Base-by-base conservation (phyloP, 2,329 filamentous ascomycete genomes). In the Pleurostoma richardsiae region DNA sequence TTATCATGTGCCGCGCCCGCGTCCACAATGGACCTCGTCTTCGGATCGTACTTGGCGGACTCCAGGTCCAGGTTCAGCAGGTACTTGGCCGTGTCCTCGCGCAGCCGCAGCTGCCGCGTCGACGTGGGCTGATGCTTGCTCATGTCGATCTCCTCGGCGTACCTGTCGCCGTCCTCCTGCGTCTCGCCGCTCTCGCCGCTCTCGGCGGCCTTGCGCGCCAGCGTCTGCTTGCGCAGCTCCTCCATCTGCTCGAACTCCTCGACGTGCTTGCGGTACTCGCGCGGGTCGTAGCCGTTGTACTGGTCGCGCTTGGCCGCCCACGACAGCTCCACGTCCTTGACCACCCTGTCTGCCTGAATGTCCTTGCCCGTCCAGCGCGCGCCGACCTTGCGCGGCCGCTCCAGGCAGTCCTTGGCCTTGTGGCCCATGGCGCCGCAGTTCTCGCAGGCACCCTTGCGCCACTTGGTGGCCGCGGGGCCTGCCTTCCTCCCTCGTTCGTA, bases 361-460 rank as follows among this genome's bases (percentile, higher is more conserved):
- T 97, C 86, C 60, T 82, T 86, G 27, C 94, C 94, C 0, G 91
- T 95, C 83, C 87, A 96, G 63, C 86, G 90, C 8, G 94, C 94
- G 52, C 94, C 92, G 47, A 86, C 83, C 44, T 95, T 95, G 49
- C 94, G 82, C 30, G 91, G 94, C 45, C 94, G 80, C 59, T 86
- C 90, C 43, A 99, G 70, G 62, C 94, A 99, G 61, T 97, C 92
- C 63, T 95, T 96, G 44, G 83, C 86, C 70, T 95, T 95, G 70
- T 99, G 94, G 54, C 88, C 90, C 88, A 97, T 95, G 48, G 90
- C 86, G 59, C 94, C 94, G 71, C 94, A 99, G 70, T 99, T 99
- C 69, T 97, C 92, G 71, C 94, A 99, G 45, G 94, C 92, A 61
- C 95, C 94, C 72, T 97, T 99, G 55, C 95, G 88, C 65, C 88